Percentiles rank a stretch among this genome's conserved stretches.
Conservation (phyloP, 169 alveolate genomes). For the Plasmodium vinckei region DNA sequence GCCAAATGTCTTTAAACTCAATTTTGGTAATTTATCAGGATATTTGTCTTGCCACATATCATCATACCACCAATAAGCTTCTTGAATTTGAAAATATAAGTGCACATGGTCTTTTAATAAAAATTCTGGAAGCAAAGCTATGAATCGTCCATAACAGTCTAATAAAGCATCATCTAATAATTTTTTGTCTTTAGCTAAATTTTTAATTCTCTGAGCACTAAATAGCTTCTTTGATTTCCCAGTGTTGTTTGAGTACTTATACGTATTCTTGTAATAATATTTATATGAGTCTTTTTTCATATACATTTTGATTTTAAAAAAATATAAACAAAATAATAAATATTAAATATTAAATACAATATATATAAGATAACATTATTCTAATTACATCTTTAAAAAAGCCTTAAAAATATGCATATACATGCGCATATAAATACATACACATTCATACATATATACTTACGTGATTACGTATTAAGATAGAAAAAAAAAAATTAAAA, state of each 20-base stretch:
- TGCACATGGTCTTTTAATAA: constrained; percentile 90
- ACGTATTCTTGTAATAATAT: constrained; percentile 20
- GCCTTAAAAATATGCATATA: constrained; percentile 4
- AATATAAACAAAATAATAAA: neutral
- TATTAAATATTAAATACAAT: constrained; percentile 17
- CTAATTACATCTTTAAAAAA: constrained; percentile 25
- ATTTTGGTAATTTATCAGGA: constrained; percentile 83
- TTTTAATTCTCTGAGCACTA: constrained; percentile 71
- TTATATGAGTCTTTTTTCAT: constrained; percentile 27
- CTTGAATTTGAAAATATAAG: constrained; percentile 91
- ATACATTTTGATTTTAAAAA: constrained; percentile 30
- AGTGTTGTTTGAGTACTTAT: constrained; percentile 19
- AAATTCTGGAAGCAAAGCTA: constrained; percentile 91
- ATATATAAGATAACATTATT: constrained; percentile 47
- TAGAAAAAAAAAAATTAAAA: constrained; percentile 10
- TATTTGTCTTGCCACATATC: constrained; percentile 92
- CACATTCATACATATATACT: constrained; percentile 7
- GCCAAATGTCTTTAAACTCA: constrained; percentile 87
- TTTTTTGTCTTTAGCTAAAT: constrained; percentile 78
- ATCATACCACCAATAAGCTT: constrained; percentile 94
- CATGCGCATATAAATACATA: constrained; percentile 15
- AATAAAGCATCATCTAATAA: constrained; percentile 85
- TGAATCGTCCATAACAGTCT: constrained; percentile 93
- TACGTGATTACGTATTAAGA: neutral
- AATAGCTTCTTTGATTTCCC: constrained; percentile 22